Evolutionary conservation across 2,329 filamentous ascomycete genomes (phyloP), one percentile per base, ranked within the genome.

Genomic region (Diaporthe capsici): DNA sequence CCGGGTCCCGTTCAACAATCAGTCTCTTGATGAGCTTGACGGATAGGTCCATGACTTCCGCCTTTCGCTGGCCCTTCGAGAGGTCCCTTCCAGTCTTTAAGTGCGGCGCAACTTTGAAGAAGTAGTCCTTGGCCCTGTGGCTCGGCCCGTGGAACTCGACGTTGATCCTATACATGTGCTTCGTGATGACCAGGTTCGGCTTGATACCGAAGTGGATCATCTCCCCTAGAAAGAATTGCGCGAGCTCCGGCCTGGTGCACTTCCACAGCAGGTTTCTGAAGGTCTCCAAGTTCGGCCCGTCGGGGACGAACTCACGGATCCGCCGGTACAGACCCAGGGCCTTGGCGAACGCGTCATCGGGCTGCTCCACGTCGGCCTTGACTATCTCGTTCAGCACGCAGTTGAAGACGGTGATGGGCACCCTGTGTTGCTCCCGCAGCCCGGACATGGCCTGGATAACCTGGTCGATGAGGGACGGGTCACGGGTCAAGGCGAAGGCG

Each of bases 391-490:
- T 86, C 12, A 87, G 78, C 17, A 87, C 80, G 25, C 86, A 84
- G 76, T 86, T 86, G 78, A 86, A 83, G 4, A 85, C 83, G 9
- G 83, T 82, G 25, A 82, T 77, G 13, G 86, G 85, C 25, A 87
- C 78, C 8, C 79, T 76, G 75, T 84, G 80, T 22, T 81, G 79
- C 57, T 77, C 75, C 68, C 74, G 74, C n/a, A 95, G 84, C 0
- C 86, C 81, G 67, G 90, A 86, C 17, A 98, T 87, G 1, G 88
- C 85, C 3, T 82, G 79, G 80, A 94, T 90, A 4, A 91, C 90
- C 53, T 88, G 83, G 22, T 86, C 82, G 1, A 90, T 84, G 4
- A 89, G 85, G 0, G 82, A 80, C 0, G 87, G 83, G 1, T 87
- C 84, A 53, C 85, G 80, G 53, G 85, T 85, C 57, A 97, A 86